Conservation (phyloP, 1,139 yeast genomes). For the Suhomyces coccinellae region DNA sequence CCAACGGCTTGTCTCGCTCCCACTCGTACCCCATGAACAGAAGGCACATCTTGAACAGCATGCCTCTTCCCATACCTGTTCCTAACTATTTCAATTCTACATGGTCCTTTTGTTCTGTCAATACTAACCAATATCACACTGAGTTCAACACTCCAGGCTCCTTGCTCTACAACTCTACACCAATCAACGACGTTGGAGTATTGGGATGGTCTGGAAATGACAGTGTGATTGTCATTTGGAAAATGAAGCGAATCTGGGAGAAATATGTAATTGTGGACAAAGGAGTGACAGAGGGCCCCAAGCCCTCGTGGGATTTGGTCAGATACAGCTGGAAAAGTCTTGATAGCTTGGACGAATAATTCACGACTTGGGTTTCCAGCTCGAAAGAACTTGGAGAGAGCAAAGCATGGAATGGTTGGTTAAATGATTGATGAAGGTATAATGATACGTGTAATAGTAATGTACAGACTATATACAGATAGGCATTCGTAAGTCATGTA, state of each 20-base stretch:
- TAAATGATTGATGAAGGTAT: neutral
- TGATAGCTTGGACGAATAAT: slow-evolving; percentile 23
- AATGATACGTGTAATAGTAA: slow-evolving; percentile 1
- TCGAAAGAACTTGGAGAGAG: neutral
- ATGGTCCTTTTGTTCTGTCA: slow-evolving; percentile 87
- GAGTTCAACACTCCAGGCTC: slow-evolving; percentile 24
- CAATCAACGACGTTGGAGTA: slow-evolving; percentile 56
- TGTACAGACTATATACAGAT: slow-evolving; percentile 6
- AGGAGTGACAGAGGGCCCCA: slow-evolving; percentile 2
- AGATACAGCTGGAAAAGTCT: slow-evolving; percentile 80
- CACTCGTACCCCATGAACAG: slow-evolving; percentile 41
- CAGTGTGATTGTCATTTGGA: slow-evolving; percentile 71
- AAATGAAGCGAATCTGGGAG: slow-evolving; percentile 75
- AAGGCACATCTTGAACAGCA: slow-evolving; percentile 63
- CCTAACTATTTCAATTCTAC: slow-evolving; percentile 80
- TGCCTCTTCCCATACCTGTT: slow-evolving; percentile 61
- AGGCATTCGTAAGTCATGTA: neutral
- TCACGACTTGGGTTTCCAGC: too few relatives aligned
- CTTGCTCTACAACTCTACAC: slow-evolving; percentile 10
- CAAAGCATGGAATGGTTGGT: neutral
- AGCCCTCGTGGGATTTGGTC: slow-evolving; percentile 55
- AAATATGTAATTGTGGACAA: slow-evolving; percentile 67
- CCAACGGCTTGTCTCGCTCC: slow-evolving; percentile 4
- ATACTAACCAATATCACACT: slow-evolving; percentile 50
- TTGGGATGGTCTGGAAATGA: slow-evolving; percentile 81